Conservation (phyloP, 2,329 filamentous ascomycete species). For the Periconia sp. region DNA sequence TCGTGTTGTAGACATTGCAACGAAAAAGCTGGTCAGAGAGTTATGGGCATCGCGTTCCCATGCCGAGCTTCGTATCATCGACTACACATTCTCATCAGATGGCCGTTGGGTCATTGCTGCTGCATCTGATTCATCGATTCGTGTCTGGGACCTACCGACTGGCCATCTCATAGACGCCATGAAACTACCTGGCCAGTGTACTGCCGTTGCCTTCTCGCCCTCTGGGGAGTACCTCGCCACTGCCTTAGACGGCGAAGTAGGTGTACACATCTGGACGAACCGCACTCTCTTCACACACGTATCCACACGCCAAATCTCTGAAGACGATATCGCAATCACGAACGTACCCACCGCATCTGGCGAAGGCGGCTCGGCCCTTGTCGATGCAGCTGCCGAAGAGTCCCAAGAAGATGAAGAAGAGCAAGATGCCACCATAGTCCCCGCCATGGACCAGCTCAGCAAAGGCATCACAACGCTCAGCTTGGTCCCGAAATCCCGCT, state of each 20-base stretch:
- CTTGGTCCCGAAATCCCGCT: constrained; percentile 83
- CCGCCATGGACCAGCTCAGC: constrained; percentile 73
- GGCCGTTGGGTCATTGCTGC: constrained; percentile 92
- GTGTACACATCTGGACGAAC: constrained; percentile 96
- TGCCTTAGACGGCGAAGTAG: constrained; percentile 76
- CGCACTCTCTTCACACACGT: constrained; percentile 87
- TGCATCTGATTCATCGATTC: constrained; percentile 75
- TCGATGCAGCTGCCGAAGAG: constrained; percentile 74
- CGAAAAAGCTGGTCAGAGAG: constrained; percentile 87
- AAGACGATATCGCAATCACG: constrained; percentile 69
- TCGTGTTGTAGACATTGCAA: constrained; percentile 86
- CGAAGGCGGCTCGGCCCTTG: constrained; percentile 73
- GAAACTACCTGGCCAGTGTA: constrained; percentile 75
- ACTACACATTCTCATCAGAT: constrained; percentile 76
- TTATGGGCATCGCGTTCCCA: constrained; percentile 69
- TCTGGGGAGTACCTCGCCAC: constrained; percentile 96
- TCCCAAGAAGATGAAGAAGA: constrained; percentile 53
- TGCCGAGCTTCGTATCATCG: constrained; percentile 35
- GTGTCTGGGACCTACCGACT: constrained; percentile 94
- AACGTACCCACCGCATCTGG: constrained; percentile 75
- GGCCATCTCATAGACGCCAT: constrained; percentile 95
- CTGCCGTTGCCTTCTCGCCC: constrained; percentile 80
- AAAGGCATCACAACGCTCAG: constrained; percentile 84
- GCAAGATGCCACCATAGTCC: constrained; percentile 48
- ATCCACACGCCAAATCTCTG: constrained; percentile 80